Conservation (phyloP, 2,329 filamentous ascomycete species). For the Seiridium cupressi region DNA sequence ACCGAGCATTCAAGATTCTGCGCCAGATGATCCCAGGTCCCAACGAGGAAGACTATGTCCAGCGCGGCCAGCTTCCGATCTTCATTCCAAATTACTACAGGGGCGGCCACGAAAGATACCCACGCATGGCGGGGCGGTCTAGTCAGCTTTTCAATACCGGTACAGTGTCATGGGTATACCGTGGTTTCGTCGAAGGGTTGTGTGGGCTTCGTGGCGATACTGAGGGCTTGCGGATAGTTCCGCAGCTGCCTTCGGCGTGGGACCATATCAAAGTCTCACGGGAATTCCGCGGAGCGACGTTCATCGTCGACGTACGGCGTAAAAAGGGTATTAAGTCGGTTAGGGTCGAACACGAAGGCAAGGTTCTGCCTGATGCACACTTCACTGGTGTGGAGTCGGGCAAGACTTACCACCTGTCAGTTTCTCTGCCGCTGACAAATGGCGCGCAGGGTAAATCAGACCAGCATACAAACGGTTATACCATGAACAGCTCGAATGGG, state of each 20-base stretch:
- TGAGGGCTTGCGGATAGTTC: conserved; percentile 43
- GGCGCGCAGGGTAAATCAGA: no score
- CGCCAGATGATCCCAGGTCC: conserved; percentile 55
- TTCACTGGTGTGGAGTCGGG: conserved; percentile 41
- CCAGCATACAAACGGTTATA: no score
- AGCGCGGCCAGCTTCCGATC: conserved; percentile 53
- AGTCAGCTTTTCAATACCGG: conserved; percentile 60
- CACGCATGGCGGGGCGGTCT: conserved; percentile 52
- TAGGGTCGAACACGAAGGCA: conserved; percentile 35
- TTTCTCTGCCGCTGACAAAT: conserved; percentile 26
- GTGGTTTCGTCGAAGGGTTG: conserved; percentile 53
- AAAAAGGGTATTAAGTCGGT: conserved; percentile 35
- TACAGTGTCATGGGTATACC: conserved; percentile 55
- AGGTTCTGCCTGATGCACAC: conserved; percentile 34
- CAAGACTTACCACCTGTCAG: conserved; percentile 41
- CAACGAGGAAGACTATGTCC: conserved; percentile 45
- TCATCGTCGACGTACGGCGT: conserved; percentile 43
- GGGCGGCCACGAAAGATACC: conserved; percentile 45
- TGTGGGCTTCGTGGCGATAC: conserved; percentile 51
- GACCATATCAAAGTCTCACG: conserved; percentile 44
- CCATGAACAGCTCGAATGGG: no score
- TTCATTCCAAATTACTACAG: conserved; percentile 61
- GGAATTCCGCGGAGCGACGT: conserved; percentile 48
- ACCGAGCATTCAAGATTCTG: conserved; percentile 49
- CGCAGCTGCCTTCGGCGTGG: conserved; percentile 52